Percentiles rank a stretch among this genome's conserved stretches.
Evolutionary conservation across 345 rosid genomes (phyloP).

Genomic region (Xanthoceras sorbifolium): DNA sequence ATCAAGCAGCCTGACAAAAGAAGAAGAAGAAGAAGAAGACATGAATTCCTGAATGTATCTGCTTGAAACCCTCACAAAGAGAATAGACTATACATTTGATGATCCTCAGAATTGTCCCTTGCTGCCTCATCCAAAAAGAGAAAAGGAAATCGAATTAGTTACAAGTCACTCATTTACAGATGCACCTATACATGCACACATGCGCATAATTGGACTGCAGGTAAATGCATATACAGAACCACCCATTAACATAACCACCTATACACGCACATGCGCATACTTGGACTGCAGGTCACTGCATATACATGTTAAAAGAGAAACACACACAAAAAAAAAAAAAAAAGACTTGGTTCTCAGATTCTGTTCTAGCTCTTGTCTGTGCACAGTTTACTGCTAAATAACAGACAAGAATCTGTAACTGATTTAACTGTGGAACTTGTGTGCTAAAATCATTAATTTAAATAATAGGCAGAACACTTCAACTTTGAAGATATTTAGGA

Average conservation of each 20-base stretch:
- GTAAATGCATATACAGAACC: neutral
- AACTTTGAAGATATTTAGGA: too few species aligned
- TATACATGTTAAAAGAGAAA: neutral
- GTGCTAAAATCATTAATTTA: too few species aligned
- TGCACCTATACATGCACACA: neutral
- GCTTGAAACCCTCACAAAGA: conserved; percentile 2
- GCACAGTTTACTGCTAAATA: too few species aligned
- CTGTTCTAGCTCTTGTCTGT: too few species aligned
- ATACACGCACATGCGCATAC: too few species aligned
- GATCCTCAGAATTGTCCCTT: conserved; percentile 31
- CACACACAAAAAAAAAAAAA: too few species aligned
- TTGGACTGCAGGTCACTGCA: too few species aligned
- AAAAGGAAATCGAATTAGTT: neutral
- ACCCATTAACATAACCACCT: too few species aligned
- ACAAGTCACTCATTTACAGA: neutral
- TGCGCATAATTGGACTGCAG: neutral
- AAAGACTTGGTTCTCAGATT: too few species aligned
- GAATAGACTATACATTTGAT: conserved; percentile 1
- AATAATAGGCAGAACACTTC: too few species aligned
- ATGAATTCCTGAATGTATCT: neutral
- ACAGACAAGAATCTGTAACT: too few species aligned
- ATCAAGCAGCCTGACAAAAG: conserved; percentile 2
- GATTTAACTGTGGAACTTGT: too few species aligned
- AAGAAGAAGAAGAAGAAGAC: neutral
- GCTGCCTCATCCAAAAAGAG: conserved; percentile 2